phyloP scores from a whole-genome alignment of 1,284 basidiomycete species.

The Cystobasidium sp. region DNA sequence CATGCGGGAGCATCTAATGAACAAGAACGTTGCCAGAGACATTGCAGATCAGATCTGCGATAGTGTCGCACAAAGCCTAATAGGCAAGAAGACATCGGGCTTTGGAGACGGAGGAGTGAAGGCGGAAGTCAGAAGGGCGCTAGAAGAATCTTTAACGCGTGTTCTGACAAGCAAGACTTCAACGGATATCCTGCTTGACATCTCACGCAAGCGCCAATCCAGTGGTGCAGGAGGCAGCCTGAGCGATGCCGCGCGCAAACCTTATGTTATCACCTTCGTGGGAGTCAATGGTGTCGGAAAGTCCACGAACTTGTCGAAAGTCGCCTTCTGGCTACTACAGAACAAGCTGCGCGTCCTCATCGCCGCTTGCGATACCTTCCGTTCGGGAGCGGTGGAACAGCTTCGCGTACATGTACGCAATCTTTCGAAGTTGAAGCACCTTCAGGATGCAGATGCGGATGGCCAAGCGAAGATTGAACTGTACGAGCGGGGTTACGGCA shows the following conservation, averaged over 20 bases:
- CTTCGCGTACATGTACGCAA: slow-evolving; percentile 95
- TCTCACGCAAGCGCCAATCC: slow-evolving; percentile 63
- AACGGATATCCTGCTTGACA: slow-evolving; percentile 84
- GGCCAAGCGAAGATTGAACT: slow-evolving; percentile 72
- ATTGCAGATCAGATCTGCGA: slow-evolving; percentile 94
- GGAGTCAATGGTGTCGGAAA: slow-evolving; percentile 99
- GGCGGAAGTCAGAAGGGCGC: slow-evolving; percentile 78
- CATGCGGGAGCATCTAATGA: slow-evolving; percentile 97
- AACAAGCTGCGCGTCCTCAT: slow-evolving; percentile 92
- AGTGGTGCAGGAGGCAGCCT: slow-evolving; percentile 60
- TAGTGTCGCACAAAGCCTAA: slow-evolving; percentile 81
- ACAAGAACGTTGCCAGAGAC: slow-evolving; percentile 97
- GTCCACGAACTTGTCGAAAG: slow-evolving; percentile 96
- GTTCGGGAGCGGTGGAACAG: slow-evolving; percentile 97
- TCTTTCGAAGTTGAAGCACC: slow-evolving; percentile 72
- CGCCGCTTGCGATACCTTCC: slow-evolving; percentile 97
- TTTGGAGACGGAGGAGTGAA: slow-evolving; percentile 67
- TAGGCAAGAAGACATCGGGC: slow-evolving; percentile 72
- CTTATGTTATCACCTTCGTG: slow-evolving; percentile 93
- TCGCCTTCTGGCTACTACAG: slow-evolving; percentile 98
- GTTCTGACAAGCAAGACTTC: slow-evolving; percentile 96
- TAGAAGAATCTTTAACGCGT: slow-evolving; percentile 85
- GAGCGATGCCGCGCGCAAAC: slow-evolving; percentile 60
- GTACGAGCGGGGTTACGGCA: slow-evolving; percentile 96
- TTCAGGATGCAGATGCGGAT: slow-evolving; percentile 55